Evolutionary conservation across 768 basidiomycete genomes (phyloP), one percentile per base, ranked within the genome.

Genomic region (Obba rivulosa): DNA sequence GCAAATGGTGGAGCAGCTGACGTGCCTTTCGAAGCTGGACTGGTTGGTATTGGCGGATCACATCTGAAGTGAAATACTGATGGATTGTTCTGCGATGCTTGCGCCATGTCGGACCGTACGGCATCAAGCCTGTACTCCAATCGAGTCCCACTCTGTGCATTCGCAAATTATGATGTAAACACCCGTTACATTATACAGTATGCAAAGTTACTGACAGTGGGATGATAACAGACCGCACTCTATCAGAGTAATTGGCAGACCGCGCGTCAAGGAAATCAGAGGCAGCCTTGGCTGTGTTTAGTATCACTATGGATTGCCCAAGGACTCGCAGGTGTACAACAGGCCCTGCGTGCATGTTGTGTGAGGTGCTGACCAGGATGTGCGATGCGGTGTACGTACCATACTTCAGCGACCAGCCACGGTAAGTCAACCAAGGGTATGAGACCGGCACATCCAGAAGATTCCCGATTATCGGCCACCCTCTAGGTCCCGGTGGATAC

Each of bases 71-170:
- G 0, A 39, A 70, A 65, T 31, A 31, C 1, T 66, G 62, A 8
- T 69, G 67, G 49, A 75, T 56, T n/a, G 70, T 59, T 46, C 67
- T 67, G 44, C 77, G 70, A 57, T 71, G 71, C 48, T 65, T 66
- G 5, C 71, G 66, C 52, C 75, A 67, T n/a, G 57, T 66, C 34
- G 70, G 64, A 42, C 68, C 69, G 53, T 73, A 72, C 34, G 65
- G 67, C 48, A 65, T 59, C 23, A 74, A 63, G 17, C 65, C 68
- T 31, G 72, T 55, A 1, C 64, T 62, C 50, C 68, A 36, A 52
- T 67, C 64, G 55, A 53, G 55, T 3, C 55, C 53, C 7, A 57
- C 41, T 9, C 54, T 53, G n/a, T n/a, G 28, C 57, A 51, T 25
- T 62, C 57, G 8, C 60, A 56, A 9, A 49, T 47, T 53, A 60